phyloP scores from a whole-genome alignment of 495 filamentous ascomycete species.

The Aspergillus haitiensis region DNA sequence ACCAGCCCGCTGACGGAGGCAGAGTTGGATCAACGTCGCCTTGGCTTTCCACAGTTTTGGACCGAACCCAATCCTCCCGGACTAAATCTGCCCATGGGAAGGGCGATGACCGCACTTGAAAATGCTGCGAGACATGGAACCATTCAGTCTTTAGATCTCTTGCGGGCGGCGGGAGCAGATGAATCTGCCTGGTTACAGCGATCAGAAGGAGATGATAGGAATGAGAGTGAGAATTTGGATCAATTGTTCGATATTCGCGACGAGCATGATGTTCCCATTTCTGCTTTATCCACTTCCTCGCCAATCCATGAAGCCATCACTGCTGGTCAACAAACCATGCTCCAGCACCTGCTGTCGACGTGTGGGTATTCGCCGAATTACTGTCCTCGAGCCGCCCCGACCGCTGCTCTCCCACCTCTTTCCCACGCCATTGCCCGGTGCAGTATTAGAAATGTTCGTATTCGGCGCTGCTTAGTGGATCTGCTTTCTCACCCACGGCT shows the following conservation, averaged over 20 bases:
- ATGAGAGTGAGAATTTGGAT: not conserved
- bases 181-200: slow-evolving; percentile 17
- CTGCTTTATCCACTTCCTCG: slow-evolving; percentile 14
- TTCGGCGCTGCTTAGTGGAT: slow-evolving; percentile 5
- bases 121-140: slow-evolving; percentile 13
- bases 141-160: slow-evolving; percentile 4
- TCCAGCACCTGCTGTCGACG: slow-evolving; percentile 6
- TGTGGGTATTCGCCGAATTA: slow-evolving; percentile 16
- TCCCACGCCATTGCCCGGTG: slow-evolving; percentile 14
- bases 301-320: slow-evolving; percentile 18
- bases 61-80: slow-evolving; percentile 22
- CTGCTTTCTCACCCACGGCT: slow-evolving; percentile 15
- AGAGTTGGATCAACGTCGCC: slow-evolving; percentile 22
- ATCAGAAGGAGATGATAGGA: not conserved
- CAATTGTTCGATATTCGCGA: not conserved
- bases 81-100: slow-evolving; percentile 8
- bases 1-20: slow-evolving; percentile 15
- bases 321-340: slow-evolving; percentile 11
- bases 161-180: slow-evolving; percentile 16
- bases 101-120: slow-evolving; percentile 17
- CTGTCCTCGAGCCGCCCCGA: slow-evolving; percentile 10
- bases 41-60: slow-evolving; percentile 23
- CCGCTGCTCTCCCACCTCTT: slow-evolving; percentile 19
- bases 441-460: not conserved
- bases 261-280: slow-evolving; percentile 3